Evolutionary conservation across 495 filamentous ascomycete species (phyloP).

Genomic region (Achaetomiella virescens): DNA sequence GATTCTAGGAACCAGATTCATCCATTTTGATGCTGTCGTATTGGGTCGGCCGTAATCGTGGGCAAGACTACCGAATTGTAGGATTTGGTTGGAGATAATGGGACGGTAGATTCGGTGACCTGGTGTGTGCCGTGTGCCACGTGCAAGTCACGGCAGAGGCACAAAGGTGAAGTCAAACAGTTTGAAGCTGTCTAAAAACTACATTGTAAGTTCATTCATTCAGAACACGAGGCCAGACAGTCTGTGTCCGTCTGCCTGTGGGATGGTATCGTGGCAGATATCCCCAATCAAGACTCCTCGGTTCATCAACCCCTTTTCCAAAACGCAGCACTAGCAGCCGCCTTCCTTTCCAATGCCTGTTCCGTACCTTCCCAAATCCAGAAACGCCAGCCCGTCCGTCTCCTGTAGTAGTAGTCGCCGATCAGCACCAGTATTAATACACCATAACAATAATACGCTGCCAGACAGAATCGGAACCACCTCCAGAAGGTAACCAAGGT

Average conservation of each 20-base stretch:
- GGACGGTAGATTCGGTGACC: neutral
- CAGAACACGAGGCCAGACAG: neutral
- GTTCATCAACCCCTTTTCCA: neutral
- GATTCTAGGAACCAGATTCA: too few relatives aligned
- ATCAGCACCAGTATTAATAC: neutral
- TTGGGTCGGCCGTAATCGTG: too few relatives aligned
- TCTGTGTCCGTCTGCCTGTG: conserved; percentile 1
- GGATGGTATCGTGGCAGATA: neutral
- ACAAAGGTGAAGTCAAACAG: neutral
- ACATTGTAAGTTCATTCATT: conserved; percentile 1
- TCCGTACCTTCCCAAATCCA: neutral
- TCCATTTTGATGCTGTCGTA: too few relatives aligned
- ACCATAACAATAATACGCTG: neutral
- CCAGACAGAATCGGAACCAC: neutral
- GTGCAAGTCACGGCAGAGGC: too few relatives aligned
- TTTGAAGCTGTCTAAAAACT: neutral
- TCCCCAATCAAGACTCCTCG: neutral
- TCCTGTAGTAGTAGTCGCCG: neutral
- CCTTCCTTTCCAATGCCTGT: neutral
- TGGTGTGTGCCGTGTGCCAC: too few relatives aligned
- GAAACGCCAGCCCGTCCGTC: conserved; percentile 1
- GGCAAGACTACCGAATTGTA: too few relatives aligned
- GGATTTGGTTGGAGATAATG: neutral
- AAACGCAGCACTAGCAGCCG: neutral
- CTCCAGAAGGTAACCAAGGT: too few relatives aligned